Base-by-base conservation (phyloP, 1,284 basidiomycete genomes). In the Sanghuangporus weigelae region DNA sequence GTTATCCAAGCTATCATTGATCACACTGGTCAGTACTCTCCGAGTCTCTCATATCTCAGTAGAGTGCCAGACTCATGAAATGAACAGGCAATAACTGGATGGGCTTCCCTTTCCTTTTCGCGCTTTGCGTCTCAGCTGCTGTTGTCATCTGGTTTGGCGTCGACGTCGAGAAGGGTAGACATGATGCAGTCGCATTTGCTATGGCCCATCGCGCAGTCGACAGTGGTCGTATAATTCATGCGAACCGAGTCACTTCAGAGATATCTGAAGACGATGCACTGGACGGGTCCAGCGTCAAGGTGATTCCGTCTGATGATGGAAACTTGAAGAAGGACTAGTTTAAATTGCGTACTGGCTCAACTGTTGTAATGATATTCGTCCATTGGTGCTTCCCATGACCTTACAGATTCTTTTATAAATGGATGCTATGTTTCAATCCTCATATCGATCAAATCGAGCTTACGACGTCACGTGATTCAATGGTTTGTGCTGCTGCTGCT, bases 91-190 rank as follows among this genome's bases (percentile, higher is more conserved):
- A 86, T 73, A 92, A 89, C 71, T 93, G 90, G 84, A 82, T 83
- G 72, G 92, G 92, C 1, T 92, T 93, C 73, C 90, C 90, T 2
- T 93, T 94, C 78, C 77, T 94, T 8, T 90, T 94, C 67, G 86
- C 85, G 39, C 75, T 93, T 7, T 90, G 89, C 67, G 71, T 77
- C 1, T 74, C 78, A 31, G 87, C 90, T 5, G 85, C 85, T 53
- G 50, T 90, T 46, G 79, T 86, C 5, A 90, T 93, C 63, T 89
- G 90, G 81, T 86, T 89, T 69, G 82, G 77, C 12, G 86, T 93
- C 19, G 86, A 93, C 72, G 80, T 92, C 1, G 77, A 80, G 66
- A 87, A 84, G 69, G 89, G 89, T 8, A 76, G 87, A 59, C 76
- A 79, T 21, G 87, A 90, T 70, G 90, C 89, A 1, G 79, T 84